phyloP scores from a whole-genome alignment of 192 early-diverging fungal genomes.

The Haplosporangium gracile region DNA sequence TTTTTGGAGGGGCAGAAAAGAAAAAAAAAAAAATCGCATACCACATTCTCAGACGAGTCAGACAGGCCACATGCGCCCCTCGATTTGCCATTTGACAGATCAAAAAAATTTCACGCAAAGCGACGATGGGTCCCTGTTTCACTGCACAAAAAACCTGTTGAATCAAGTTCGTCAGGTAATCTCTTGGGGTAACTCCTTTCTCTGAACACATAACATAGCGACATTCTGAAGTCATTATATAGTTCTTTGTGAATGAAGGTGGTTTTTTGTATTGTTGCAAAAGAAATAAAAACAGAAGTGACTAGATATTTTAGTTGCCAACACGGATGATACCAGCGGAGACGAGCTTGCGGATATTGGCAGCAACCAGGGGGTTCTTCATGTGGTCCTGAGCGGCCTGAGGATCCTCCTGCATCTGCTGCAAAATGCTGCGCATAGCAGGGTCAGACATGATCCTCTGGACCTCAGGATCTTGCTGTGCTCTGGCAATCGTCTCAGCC shows the following conservation, averaged over 20 bases:
- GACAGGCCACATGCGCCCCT: neutral
- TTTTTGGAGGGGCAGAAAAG: neutral
- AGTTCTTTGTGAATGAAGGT: neutral
- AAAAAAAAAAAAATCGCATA: neutral
- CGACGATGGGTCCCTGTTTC: neutral
- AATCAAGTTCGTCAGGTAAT: neutral
- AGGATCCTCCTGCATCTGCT: slow-evolving; percentile 98
- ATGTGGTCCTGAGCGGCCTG: slow-evolving; percentile 93
- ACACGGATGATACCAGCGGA: slow-evolving; percentile 88
- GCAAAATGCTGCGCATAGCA: slow-evolving; percentile 95
- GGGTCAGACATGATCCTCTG: slow-evolving; percentile 90
- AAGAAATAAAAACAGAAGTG: neutral
- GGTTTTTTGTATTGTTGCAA: neutral
- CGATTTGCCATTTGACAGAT: neutral
- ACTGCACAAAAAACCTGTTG: neutral
- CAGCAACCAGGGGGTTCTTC: slow-evolving; percentile 94
- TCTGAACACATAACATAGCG: neutral
- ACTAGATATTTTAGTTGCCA: slow-evolving; percentile 35
- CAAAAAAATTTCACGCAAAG: neutral
- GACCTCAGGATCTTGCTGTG: slow-evolving; percentile 95
- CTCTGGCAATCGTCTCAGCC: slow-evolving; percentile 86
- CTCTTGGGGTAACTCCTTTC: neutral
- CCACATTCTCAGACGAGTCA: neutral
- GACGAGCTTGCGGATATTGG: slow-evolving; percentile 94
- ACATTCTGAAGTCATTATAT: neutral